A percentile compares a stretch with the other conserved stretches of the same genome.
Evolutionary conservation across 2,329 filamentous ascomycete genomes (phyloP).

Genomic region (Microascus cirrosus): DNA sequence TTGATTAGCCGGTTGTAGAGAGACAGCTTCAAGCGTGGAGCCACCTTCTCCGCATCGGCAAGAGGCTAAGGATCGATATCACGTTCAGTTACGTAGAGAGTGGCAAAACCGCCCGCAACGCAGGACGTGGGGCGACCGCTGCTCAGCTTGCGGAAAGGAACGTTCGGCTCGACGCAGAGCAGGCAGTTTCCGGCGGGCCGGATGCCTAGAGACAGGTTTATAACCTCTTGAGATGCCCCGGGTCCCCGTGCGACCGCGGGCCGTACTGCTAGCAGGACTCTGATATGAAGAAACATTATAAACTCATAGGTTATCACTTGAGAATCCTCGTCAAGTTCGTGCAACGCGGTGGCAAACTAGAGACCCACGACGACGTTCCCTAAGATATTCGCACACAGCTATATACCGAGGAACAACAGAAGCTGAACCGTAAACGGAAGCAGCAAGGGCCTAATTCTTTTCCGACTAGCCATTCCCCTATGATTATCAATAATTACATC

Average conservation of each 20-base stretch:
- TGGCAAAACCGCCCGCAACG: background rate
- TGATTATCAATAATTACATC: background rate
- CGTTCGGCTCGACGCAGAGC: background rate
- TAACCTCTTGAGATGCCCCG: background rate
- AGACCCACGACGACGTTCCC: constrained; percentile 11
- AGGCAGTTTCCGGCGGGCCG: background rate
- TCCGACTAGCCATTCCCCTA: background rate
- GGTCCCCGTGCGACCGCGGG: background rate
- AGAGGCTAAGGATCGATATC: background rate
- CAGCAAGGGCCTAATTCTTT: background rate
- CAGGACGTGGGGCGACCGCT: background rate
- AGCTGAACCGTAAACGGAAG: background rate
- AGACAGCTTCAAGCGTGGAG: background rate
- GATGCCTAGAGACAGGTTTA: constrained; percentile 1
- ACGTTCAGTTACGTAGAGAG: background rate
- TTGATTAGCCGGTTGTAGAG: constrained; percentile 10
- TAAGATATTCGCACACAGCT: constrained; percentile 12
- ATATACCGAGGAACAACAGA: constrained; percentile 7
- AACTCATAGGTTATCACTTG: constrained; percentile 5
- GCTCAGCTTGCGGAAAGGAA: background rate
- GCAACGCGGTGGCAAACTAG: constrained; percentile 10
- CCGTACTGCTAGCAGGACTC: constrained; percentile 8
- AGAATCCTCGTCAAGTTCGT: constrained; percentile 9
- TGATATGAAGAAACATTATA: background rate
- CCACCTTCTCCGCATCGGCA: background rate